Evolutionary conservation across 2,329 filamentous ascomycete genomes (phyloP).

Genomic region (Parascedosporium putredinis): DNA sequence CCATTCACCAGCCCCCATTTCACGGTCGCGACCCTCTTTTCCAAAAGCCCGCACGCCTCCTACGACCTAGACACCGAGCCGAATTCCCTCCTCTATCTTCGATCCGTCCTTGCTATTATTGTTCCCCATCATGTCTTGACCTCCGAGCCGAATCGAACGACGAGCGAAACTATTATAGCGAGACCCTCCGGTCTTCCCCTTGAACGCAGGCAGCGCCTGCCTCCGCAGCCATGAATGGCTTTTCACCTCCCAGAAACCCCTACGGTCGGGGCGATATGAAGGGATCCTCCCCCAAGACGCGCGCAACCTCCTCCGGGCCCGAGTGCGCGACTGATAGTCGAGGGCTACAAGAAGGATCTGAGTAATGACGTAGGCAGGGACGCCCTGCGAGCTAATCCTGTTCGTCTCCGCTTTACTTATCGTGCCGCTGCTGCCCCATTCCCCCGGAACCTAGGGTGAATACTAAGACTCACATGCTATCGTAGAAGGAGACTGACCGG

Average conservation of each 20-base stretch:
- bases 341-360: conserved; percentile 49
- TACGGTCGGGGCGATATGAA: conserved; percentile 23
- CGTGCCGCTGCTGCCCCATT: too few relatives aligned
- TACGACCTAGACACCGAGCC: neutral
- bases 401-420: conserved; percentile 26
- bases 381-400: conserved; percentile 45
- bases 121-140: conserved; percentile 4
- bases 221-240: conserved; percentile 28
- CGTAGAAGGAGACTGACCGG: conserved; percentile 38
- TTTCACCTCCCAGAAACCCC: conserved; percentile 22
- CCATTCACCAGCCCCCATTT: too few relatives aligned
- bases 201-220: neutral
- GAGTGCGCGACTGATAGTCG: conserved; percentile 39
- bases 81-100: neutral
- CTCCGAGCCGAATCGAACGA: neutral
- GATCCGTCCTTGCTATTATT: neutral
- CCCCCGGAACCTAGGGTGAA: neutral
- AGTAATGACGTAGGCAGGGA: conserved; percentile 43
- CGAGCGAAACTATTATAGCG: neutral
- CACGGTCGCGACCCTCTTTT: too few relatives aligned
- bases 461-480: conserved; percentile 11
- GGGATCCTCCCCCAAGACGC: conserved; percentile 20
- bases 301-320: conserved; percentile 23
- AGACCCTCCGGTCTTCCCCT: neutral
- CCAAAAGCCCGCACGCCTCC: too few relatives aligned